These are phyloP conservation scores for Mesembryanthemum crystallinum DNA, from an alignment of 148 eudicot species.

Conservation along the genomic window DNA sequence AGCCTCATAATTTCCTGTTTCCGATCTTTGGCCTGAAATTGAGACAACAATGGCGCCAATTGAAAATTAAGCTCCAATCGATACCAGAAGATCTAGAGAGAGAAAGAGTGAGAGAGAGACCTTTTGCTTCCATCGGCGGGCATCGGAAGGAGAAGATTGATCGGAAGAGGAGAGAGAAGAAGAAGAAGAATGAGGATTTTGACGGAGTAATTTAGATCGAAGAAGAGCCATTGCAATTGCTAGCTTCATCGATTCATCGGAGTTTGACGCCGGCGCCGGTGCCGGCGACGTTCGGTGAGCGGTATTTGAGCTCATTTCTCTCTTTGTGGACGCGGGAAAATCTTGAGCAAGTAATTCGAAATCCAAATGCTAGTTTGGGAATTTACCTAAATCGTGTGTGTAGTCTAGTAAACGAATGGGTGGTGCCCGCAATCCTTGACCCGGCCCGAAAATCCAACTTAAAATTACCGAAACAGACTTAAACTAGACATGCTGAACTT, in stretches of 20 bases:
- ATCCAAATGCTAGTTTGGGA: too few species aligned
- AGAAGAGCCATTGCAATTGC: constrained; percentile 66
- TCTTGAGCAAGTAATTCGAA: not conserved
- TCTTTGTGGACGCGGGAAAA: not conserved
- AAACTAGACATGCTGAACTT: too few species aligned
- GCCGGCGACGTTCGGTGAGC: not conserved
- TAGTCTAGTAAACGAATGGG: too few species aligned
- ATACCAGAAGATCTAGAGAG: not conserved
- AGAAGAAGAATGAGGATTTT: constrained; percentile 19
- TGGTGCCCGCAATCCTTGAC: too few species aligned
- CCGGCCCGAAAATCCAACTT: too few species aligned
- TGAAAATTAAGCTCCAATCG: not conserved
- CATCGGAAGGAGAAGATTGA: constrained; percentile 25
- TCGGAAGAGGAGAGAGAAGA: constrained; percentile 24
- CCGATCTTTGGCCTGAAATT: constrained; percentile 71
- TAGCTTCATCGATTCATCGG: constrained; percentile 37
- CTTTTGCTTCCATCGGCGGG: constrained; percentile 78
- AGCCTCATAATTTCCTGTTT: constrained; percentile 68
- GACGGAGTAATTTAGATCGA: constrained; percentile 51
- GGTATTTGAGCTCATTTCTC: constrained; percentile 5
- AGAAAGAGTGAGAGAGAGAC: constrained; percentile 28
- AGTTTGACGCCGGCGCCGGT: not conserved
- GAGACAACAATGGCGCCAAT: constrained; percentile 1
- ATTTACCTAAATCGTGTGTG: too few species aligned
- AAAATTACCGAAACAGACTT: too few species aligned